These are phyloP conservation scores for Chalaropsis thielavioides DNA, from an alignment of 2,329 filamentous ascomycete species.

Conservation along the genomic window DNA sequence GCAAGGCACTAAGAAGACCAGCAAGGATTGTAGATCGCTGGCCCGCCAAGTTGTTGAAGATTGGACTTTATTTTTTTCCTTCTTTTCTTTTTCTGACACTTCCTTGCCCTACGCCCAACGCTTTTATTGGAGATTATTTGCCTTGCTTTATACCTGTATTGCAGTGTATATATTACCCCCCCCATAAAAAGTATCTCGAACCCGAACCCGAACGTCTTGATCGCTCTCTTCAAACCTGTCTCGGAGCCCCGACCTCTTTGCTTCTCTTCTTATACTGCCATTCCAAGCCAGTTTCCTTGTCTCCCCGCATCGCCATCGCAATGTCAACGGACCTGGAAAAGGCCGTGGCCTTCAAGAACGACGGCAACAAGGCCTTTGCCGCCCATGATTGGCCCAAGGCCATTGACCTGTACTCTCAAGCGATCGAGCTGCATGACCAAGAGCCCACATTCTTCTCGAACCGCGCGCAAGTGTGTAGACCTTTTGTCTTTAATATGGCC, in stretches of 20 bases:
- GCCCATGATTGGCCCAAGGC: constrained; percentile 74
- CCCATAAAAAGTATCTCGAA: not conserved
- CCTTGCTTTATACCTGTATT: not conserved
- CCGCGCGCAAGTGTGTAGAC: constrained; percentile 63
- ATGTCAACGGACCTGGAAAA: constrained; percentile 42
- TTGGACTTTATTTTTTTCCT: not conserved
- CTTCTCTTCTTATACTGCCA: not conserved
- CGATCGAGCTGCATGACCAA: constrained; percentile 68
- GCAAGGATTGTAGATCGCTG: constrained; percentile 1
- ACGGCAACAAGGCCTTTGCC: constrained; percentile 87
- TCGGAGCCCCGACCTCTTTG: not conserved
- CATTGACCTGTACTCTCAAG: constrained; percentile 70
- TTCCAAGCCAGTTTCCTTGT: not conserved
- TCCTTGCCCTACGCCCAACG: not conserved
- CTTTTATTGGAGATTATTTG: not conserved
- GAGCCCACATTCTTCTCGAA: constrained; percentile 90
- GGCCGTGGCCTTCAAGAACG: constrained; percentile 73
- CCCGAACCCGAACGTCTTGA: not conserved
- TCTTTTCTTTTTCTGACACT: not conserved
- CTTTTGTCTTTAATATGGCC: not conserved
- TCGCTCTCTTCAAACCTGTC: not conserved
- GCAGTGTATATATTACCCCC: not conserved
- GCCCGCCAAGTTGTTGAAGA: not conserved
- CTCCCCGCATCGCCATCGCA: constrained; percentile 9
- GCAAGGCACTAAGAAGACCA: not conserved